Percentiles rank a stretch among this genome's conserved stretches.
phyloP scores from a whole-genome alignment of 345 rosid genomes.

The Limnanthes douglasii region DNA sequence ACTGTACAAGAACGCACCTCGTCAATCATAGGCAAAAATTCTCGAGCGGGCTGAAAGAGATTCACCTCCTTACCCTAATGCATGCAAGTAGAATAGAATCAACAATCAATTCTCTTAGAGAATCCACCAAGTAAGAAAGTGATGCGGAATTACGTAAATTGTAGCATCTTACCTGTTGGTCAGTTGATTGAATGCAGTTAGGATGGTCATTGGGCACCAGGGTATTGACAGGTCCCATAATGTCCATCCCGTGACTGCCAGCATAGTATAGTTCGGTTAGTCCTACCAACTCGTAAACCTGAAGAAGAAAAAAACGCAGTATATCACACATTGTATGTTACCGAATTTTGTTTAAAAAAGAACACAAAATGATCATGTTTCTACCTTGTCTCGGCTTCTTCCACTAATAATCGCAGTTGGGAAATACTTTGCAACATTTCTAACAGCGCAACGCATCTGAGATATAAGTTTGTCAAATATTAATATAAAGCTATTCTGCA shows the following conservation, averaged over 20 bases:
- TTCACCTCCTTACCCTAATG: constrained; percentile 62
- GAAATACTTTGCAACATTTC: constrained; percentile 52
- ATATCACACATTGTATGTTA: not conserved
- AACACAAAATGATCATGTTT: not conserved
- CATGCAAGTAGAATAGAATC: not conserved
- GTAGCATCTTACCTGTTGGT: constrained; percentile 36
- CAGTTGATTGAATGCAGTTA: constrained; percentile 41
- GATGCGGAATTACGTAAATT: not conserved
- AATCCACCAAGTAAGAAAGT: not conserved
- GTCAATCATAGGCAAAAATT: constrained; percentile 61
- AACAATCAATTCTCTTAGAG: not conserved
- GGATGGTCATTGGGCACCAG: constrained; percentile 27
- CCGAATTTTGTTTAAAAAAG: not conserved
- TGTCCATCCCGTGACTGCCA: constrained; percentile 99
- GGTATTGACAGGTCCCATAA: constrained; percentile 41
- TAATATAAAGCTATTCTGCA: too few species aligned
- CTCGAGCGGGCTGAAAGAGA: constrained; percentile 88
- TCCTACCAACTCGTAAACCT: constrained; percentile 83
- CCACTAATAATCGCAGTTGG: constrained; percentile 97
- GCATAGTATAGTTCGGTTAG: constrained; percentile 90
- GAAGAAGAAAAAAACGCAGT: constrained; percentile 10
- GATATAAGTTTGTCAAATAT: constrained; percentile 2
- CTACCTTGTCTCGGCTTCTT: constrained; percentile 86
- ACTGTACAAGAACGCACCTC: constrained; percentile 26
- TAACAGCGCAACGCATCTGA: constrained; percentile 91